phyloP scores from a whole-genome alignment of 495 filamentous ascomycete genomes.

The Jackrogersella minutella region DNA sequence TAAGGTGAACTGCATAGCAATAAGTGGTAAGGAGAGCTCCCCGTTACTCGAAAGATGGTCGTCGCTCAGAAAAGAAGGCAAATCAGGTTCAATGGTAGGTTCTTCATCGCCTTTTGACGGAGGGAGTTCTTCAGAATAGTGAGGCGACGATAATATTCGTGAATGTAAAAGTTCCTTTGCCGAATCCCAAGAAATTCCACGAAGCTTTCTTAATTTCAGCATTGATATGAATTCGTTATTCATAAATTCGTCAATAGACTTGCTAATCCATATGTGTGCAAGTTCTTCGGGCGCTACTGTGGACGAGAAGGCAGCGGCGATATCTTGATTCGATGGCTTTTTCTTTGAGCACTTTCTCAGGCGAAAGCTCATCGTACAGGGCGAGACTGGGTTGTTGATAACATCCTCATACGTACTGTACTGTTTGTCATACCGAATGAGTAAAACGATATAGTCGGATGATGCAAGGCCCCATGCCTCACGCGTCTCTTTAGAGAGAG shows the following conservation, averaged over 20 bases:
- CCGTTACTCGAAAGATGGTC: slow-evolving; percentile 29
- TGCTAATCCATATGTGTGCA: slow-evolving; percentile 72
- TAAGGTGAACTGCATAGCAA: slow-evolving; percentile 82
- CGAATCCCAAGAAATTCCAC: slow-evolving; percentile 69
- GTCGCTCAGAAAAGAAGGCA: slow-evolving; percentile 18
- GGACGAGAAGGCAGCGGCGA: slow-evolving; percentile 60
- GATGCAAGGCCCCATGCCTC: slow-evolving; percentile 77
- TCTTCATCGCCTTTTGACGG: slow-evolving; percentile 7
- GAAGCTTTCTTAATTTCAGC: slow-evolving; percentile 63
- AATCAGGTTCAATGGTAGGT: slow-evolving; percentile 3
- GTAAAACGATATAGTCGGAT: slow-evolving; percentile 76
- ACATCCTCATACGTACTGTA: slow-evolving; percentile 64
- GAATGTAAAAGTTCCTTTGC: slow-evolving; percentile 66
- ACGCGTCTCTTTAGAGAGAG: slow-evolving; percentile 77
- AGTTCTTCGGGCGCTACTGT: slow-evolving; percentile 39
- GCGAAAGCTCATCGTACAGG: slow-evolving; percentile 43
- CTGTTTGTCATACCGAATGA: slow-evolving; percentile 69
- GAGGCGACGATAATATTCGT: neutral
- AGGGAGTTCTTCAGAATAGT: too few species aligned
- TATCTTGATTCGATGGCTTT: slow-evolving; percentile 62
- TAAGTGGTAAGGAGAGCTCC: slow-evolving; percentile 68
- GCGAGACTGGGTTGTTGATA: slow-evolving; percentile 2
- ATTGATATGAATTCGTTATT: slow-evolving; percentile 71
- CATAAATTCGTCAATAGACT: slow-evolving; percentile 74
- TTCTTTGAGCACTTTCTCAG: slow-evolving; percentile 63